Base-by-base conservation (phyloP, 2,329 filamentous ascomycete genomes). In the Fusarium albosuccineum region DNA sequence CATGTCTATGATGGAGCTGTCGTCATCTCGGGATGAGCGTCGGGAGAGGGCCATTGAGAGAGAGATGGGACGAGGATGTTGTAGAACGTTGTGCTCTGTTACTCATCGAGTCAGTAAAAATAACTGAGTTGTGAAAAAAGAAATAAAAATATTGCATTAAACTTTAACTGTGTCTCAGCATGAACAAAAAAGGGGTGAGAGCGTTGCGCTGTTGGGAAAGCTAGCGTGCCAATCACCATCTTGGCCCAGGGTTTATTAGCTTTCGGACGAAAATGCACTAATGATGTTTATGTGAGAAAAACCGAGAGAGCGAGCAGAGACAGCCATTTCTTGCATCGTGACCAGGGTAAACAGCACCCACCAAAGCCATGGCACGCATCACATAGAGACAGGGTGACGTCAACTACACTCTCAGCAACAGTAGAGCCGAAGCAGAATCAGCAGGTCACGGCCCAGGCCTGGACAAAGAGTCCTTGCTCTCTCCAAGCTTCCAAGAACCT, bases 201-300 rank as follows among this genome's bases (percentile, higher is more conserved):
- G 52, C 9, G 44, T 17, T 33, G 41, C 48, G 37, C 50, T 41
- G n/a, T 57, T 52, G 29, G 40, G 44, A 57, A 62, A 60, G 39
- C 59, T 63, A 67, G 37, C 51, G 50, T 64, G 66, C 39, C 51
- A 66, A 69, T 69, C 66, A 34, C 34, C 17, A 57, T 51, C 49
- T 68, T 40, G 22, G 27, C 26, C 14, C n/a, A 11, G 44, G 34
- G 14, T 37, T 50, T 49, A 33, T 50, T 49, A 33, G 34, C 29
- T 30, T 37, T 27, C 40, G 9, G 29, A 17, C 33, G 30, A 14
- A 36, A 17, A 40, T 13, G 26, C 26, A 48, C 42, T 56, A 49
- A 37, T 16, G 53, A 48, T 49, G 48, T 26, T 13, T 22, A 22
- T 22, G 22, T 22, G 22, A 22, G 22, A 22, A 22, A 22, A 22